A percentile compares a stretch with the other conserved stretches of the same genome.
phyloP scores from a whole-genome alignment of 108 stramenopile species.

The Schizochytrium sp. region DNA sequence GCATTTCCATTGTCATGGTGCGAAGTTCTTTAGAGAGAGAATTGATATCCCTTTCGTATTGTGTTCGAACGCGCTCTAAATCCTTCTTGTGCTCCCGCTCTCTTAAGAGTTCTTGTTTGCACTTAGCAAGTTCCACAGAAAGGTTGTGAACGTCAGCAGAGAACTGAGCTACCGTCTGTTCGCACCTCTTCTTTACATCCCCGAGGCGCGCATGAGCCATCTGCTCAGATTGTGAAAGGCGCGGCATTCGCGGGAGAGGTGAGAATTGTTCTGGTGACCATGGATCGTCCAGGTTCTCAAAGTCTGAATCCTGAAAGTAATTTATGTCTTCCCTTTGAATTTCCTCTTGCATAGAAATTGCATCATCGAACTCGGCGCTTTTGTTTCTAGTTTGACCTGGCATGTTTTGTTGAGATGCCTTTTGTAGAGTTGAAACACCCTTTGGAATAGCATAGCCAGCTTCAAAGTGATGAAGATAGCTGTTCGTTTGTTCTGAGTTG shows the following conservation, averaged over 20 bases:
- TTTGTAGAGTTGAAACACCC: too few species aligned
- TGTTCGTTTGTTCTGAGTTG: too few species aligned
- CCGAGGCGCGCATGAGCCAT: not conserved
- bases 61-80: conserved; percentile 9
- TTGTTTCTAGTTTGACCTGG: too few species aligned
- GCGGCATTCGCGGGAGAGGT: not conserved
- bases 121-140: conserved; percentile 26
- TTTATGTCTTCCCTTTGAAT: not conserved
- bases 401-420: too few species aligned
- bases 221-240: not conserved
- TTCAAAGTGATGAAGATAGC: too few species aligned
- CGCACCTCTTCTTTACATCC: conserved; percentile 39
- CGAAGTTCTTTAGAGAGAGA: conserved; percentile 21
- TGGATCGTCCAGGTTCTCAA: not conserved
- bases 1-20: conserved; percentile 21
- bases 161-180: conserved; percentile 46
- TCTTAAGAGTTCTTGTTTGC: conserved; percentile 40
- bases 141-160: conserved; percentile 14
- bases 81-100: conserved; percentile 25
- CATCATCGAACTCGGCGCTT: not conserved
- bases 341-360: not conserved
- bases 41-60: conserved; percentile 54
- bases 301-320: not conserved
- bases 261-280: conserved; percentile 23
- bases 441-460: too few species aligned